Evolutionary conservation across 768 basidiomycete species (phyloP).

Genomic region (Russula dissimulans): DNA sequence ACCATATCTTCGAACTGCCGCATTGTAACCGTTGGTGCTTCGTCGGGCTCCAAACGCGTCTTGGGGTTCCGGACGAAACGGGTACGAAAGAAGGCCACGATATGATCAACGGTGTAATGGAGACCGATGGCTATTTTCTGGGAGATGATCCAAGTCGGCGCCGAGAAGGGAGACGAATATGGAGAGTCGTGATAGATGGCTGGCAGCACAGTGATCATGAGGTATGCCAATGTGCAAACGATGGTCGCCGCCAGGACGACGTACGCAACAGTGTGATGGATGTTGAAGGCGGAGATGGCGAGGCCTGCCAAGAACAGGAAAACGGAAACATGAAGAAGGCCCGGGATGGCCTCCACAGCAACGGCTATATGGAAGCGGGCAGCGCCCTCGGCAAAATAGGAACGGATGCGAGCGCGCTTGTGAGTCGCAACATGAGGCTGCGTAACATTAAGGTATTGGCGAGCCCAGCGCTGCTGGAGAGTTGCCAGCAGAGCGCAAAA

Average conservation of each 20-base stretch:
- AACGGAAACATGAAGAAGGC: conserved; percentile 6
- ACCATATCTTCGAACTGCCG: background rate
- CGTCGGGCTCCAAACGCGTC: background rate
- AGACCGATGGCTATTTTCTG: background rate
- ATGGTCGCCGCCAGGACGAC: background rate
- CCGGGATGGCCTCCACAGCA: conserved; percentile 2
- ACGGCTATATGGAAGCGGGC: background rate
- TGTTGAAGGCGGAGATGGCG: conserved; percentile 6
- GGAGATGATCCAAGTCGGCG: background rate
- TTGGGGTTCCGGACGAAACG: no score
- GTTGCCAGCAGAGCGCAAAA: conserved; percentile 11
- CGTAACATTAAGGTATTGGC: background rate
- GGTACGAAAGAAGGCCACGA: background rate
- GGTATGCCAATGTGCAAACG: background rate
- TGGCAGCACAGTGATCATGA: conserved; percentile 5
- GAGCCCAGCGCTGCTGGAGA: conserved; percentile 9
- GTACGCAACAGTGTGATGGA: conserved; percentile 6
- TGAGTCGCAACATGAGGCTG: background rate
- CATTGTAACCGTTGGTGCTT: background rate
- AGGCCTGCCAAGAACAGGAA: conserved; percentile 14
- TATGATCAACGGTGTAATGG: background rate
- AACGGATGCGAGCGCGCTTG: conserved; percentile 4
- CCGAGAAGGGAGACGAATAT: conserved; percentile 4
- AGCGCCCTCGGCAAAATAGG: conserved; percentile 4
- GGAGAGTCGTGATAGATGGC: background rate